phyloP scores from a whole-genome alignment of 2,329 filamentous ascomycete species.

The Emericellopsis cladophorae region DNA sequence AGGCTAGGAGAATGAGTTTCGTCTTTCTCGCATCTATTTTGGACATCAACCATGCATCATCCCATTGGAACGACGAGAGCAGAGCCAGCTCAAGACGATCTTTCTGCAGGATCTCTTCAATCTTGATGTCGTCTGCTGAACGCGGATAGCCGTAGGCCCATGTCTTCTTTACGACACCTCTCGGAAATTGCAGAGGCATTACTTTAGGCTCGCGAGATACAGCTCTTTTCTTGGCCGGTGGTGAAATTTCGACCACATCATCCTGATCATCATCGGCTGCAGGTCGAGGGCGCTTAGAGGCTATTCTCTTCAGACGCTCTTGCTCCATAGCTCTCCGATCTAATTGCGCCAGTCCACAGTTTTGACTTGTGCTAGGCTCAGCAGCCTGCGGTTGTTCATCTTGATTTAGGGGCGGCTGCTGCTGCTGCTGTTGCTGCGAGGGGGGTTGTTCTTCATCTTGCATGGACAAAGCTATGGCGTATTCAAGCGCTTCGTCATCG shows the following conservation, averaged over 20 bases:
- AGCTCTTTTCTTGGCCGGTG: constrained; percentile 11
- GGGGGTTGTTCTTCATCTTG: constrained; percentile 8
- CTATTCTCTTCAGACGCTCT: constrained; percentile 60
- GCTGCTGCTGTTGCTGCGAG: constrained; percentile 3
- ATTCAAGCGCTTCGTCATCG: constrained; percentile 46
- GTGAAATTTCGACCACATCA: constrained; percentile 12
- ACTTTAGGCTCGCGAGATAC: not conserved
- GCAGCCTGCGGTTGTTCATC: constrained; percentile 19
- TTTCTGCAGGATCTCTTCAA: constrained; percentile 76
- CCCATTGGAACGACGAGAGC: constrained; percentile 78
- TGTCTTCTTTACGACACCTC: constrained; percentile 69
- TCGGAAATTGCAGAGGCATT: constrained; percentile 23
- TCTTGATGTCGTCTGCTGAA: constrained; percentile 60
- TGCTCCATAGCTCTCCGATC: constrained; percentile 77
- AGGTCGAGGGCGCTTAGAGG: constrained; percentile 32
- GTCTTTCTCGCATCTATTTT: constrained; percentile 53
- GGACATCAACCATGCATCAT: constrained; percentile 64
- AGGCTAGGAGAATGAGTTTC: constrained; percentile 48
- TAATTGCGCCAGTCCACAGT: constrained; percentile 36
- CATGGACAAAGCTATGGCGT: constrained; percentile 48
- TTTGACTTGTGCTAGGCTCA: constrained; percentile 29
- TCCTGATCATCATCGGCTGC: constrained; percentile 8
- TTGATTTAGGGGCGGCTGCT: constrained; percentile 6
- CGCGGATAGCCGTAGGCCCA: constrained; percentile 55
- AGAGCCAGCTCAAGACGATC: constrained; percentile 62